Conservation (phyloP, 139 green algal genomes). For the Medakamo hakoo region DNA sequence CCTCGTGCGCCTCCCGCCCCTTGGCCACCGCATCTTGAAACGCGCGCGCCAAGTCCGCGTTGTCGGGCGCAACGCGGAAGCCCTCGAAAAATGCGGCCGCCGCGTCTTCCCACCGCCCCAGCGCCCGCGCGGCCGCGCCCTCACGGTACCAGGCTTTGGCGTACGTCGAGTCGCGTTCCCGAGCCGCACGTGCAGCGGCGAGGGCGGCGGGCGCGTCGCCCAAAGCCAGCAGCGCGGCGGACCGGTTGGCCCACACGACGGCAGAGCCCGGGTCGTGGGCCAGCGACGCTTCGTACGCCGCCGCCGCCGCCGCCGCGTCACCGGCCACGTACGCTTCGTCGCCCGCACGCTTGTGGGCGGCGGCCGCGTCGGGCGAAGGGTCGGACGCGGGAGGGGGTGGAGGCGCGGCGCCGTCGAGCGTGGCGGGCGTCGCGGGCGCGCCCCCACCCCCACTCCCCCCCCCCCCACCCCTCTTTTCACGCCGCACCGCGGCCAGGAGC, state of each 20-base stretch:
- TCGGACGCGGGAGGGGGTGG: neutral
- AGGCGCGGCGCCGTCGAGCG: neutral
- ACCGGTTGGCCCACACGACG: constrained; percentile 26
- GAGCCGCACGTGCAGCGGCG: constrained; percentile 16
- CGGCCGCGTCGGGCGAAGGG: neutral
- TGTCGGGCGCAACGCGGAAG: neutral
- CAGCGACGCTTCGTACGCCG: constrained; percentile 7
- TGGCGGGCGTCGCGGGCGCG: neutral
- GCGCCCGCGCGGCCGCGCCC: constrained; percentile 14
- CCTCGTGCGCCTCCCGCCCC: neutral
- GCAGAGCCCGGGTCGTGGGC: constrained; percentile 9
- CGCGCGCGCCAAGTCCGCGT: neutral
- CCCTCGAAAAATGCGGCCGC: constrained; percentile 19
- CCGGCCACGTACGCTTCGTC: constrained; percentile 12
- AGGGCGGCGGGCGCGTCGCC: constrained; percentile 10
- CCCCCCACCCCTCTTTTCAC: neutral
- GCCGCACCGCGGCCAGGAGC: neutral
- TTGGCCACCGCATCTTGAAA: neutral
- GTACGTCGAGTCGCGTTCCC: constrained; percentile 14
- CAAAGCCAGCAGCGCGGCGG: constrained; percentile 14
- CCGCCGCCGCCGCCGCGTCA: neutral
- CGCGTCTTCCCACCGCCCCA: constrained; percentile 21
- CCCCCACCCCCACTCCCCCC: neutral
- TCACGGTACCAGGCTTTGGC: constrained; percentile 31
- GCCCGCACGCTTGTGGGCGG: constrained; percentile 5